These are phyloP conservation scores for Endotrypanum monterogeii DNA, from an alignment of 208 protist genomes.

Conservation along the genomic window DNA sequence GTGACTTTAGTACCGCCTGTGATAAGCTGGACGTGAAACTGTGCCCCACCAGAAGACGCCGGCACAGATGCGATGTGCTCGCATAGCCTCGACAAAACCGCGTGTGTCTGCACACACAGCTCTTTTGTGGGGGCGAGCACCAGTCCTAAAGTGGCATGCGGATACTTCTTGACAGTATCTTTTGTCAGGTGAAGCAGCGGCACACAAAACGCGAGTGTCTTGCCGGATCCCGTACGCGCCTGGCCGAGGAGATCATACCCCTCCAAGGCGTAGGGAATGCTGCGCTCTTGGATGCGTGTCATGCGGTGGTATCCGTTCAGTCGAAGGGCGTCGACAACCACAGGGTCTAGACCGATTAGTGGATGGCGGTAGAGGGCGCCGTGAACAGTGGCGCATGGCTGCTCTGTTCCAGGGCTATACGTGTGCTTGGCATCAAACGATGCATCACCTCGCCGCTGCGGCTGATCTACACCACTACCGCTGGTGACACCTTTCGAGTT, in stretches of 20 bases:
- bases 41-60: conserved; percentile 7
- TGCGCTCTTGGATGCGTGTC: conserved; percentile 94
- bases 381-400: conserved; percentile 29
- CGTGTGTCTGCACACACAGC: conserved; percentile 92
- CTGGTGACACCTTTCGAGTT: neutral
- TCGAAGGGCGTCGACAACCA: conserved; percentile 57
- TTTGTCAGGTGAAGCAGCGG: conserved; percentile 93
- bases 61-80: conserved; percentile 52
- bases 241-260: conserved; percentile 92
- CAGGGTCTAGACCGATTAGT: conserved; percentile 62
- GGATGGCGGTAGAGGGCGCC: conserved; percentile 77
- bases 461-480: neutral
- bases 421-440: neutral
- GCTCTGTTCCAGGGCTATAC: conserved; percentile 6
- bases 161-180: conserved; percentile 45
- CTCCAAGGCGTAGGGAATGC: conserved; percentile 92
- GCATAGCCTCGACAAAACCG: conserved; percentile 83
- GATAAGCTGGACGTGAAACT: conserved; percentile 85
- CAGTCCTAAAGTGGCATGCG: conserved; percentile 65
- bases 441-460: neutral
- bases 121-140: conserved; percentile 93
- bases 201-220: conserved; percentile 94
- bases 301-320: conserved; percentile 78
- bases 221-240: conserved; percentile 94
- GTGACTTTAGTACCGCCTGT: conserved; percentile 88